phyloP scores from a whole-genome alignment of 2,329 filamentous ascomycete species.

The Diaporthe humulicola region DNA sequence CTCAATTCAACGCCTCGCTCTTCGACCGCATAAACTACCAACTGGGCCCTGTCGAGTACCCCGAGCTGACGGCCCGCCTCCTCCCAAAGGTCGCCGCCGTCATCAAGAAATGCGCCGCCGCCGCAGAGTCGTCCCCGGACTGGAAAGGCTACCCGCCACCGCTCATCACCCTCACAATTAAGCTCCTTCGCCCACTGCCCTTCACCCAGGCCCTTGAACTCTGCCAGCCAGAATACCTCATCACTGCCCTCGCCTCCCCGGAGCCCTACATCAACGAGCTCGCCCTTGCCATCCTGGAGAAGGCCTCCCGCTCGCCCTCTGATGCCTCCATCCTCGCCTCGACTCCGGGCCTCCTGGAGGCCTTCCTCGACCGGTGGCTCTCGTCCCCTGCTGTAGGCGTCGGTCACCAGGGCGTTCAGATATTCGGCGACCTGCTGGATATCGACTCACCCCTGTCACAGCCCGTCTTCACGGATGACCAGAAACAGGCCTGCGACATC shows the following conservation, averaged over 20 bases:
- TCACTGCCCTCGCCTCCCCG: conserved; percentile 66
- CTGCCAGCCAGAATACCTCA: conserved; percentile 63
- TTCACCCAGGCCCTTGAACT: conserved; percentile 66
- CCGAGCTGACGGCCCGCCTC: conserved; percentile 63
- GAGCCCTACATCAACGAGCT: conserved; percentile 70
- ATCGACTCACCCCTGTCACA: conserved; percentile 63
- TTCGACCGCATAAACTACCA: conserved; percentile 58
- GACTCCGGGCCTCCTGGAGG: conserved; percentile 62
- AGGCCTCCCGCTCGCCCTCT: conserved; percentile 62
- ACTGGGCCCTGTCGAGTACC: conserved; percentile 42
- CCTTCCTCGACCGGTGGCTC: conserved; percentile 67
- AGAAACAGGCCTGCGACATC: conserved; percentile 37
- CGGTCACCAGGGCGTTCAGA: conserved; percentile 64
- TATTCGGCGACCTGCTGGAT: conserved; percentile 67
- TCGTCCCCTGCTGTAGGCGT: conserved; percentile 66
- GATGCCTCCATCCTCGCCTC: conserved; percentile 65
- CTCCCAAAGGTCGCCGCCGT: conserved; percentile 67
- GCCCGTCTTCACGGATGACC: conserved; percentile 42
- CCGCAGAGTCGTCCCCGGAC: conserved; percentile 26
- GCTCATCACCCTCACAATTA: conserved; percentile 66
- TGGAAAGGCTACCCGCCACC: conserved; percentile 56
- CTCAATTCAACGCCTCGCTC: conserved; percentile 61
- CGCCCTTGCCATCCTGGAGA: conserved; percentile 68
- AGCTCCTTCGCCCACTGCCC: conserved; percentile 66
- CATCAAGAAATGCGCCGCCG: conserved; percentile 63